phyloP scores from a whole-genome alignment of 306 rosid genomes.

The Cucurbita ficifolia region DNA sequence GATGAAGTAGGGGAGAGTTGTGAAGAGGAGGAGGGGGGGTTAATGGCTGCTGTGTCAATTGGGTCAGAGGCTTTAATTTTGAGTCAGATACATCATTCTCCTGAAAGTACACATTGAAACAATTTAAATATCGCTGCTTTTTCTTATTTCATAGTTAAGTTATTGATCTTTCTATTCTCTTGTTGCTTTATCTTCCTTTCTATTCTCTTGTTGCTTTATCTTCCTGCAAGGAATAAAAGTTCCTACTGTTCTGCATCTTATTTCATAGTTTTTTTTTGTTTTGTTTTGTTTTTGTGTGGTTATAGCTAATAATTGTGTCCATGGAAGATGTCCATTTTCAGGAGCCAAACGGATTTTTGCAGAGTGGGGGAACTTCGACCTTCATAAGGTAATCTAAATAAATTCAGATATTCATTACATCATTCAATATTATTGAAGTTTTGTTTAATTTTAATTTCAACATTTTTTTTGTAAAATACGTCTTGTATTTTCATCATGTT shows the following conservation, averaged over 20 bases:
- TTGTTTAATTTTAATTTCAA: not conserved
- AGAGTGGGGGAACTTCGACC: not conserved
- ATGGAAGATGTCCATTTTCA: not conserved
- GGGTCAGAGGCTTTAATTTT: conserved; percentile 97
- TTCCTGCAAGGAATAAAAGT: conserved; percentile 7
- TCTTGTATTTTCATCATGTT: too few relatives aligned
- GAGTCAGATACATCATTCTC: conserved; percentile 99
- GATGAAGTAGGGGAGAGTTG: conserved; percentile 69
- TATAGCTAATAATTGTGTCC: not conserved
- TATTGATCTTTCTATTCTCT: not conserved
- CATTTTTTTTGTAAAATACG: too few relatives aligned
- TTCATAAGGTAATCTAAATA: not conserved
- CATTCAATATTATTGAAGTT: not conserved
- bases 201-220: not conserved
- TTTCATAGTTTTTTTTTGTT: not conserved
- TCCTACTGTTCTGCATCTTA: conserved; percentile 2
- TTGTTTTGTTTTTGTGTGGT: not conserved
- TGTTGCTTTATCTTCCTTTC: not conserved
- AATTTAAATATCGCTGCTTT: conserved; percentile 45
- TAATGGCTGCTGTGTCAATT: conserved; percentile 74
- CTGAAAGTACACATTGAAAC: conserved; percentile 99
- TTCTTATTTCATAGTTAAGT: conserved; percentile 18
- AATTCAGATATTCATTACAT: not conserved
- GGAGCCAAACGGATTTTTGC: not conserved
- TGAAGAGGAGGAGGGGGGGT: conserved; percentile 31